phyloP scores from a whole-genome alignment of 192 early-diverging fungal genomes.

The Rhizoclosmatium globosum region DNA sequence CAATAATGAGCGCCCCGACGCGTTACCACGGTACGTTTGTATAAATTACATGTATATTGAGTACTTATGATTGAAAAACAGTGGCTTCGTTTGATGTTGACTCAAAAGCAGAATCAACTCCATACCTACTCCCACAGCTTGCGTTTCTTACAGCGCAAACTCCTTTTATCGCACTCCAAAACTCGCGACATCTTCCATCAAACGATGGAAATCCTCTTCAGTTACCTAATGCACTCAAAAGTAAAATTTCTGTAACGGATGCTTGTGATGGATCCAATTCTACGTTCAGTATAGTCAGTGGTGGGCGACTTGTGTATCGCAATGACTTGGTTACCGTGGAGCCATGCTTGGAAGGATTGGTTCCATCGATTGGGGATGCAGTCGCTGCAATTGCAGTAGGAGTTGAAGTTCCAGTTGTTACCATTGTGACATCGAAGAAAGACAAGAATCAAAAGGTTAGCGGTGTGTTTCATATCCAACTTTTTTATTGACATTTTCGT shows the following conservation, averaged over 20 bases:
- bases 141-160: constrained; percentile 15
- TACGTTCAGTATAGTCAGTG: not conserved
- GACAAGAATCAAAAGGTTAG: constrained; percentile 29
- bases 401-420: constrained; percentile 16
- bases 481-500: not conserved
- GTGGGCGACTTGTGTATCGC: constrained; percentile 12
- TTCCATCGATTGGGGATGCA: not conserved
- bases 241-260: constrained; percentile 13
- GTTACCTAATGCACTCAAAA: not conserved
- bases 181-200: not conserved
- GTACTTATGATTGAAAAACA: not conserved
- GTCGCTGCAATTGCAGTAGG: not conserved
- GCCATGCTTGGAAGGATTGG: constrained; percentile 14
- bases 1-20: constrained; percentile 3
- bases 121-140: constrained; percentile 12
- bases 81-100: constrained; percentile 17
- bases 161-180: constrained; percentile 7
- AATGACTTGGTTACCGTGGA: constrained; percentile 15
- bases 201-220: constrained; percentile 9
- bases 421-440: constrained; percentile 21
- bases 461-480: not conserved
- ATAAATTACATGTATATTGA: not conserved
- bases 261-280: not conserved
- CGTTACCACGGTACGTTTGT: constrained; percentile 20
- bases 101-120: constrained; percentile 9